Evolutionary conservation across 1,139 yeast species (phyloP), one percentile per base, ranked within the genome.

Genomic region (Candida tunisiensis): DNA sequence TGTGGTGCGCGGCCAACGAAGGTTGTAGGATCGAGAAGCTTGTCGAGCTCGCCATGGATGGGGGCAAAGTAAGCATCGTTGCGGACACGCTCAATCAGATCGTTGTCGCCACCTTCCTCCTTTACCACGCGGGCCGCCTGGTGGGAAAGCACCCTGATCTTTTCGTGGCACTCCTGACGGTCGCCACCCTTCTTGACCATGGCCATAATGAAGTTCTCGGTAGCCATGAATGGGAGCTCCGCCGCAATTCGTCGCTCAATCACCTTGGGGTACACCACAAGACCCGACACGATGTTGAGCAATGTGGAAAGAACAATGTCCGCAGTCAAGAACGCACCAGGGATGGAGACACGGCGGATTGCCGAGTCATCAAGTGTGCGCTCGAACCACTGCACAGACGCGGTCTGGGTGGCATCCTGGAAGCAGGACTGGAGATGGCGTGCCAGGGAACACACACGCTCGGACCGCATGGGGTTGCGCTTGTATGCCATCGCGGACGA

Each of bases 391-490:
- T 91, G 99, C 25, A 91, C 95, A 21, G 94, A 75, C 8, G 96
- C 92, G 30, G 98, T 88, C 57, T 83, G 91, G 42, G 88, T 75
- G 29, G 95, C 92, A 54, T 88, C 96, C 49, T 67, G 82, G 60
- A 77, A 77, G 44, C 83, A 63, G 13, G 93, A 77, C 41, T 93
- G 93, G 55, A 88, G 57, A 55, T 88, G 96, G 63, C 98, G 79
- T 16, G 96, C 72, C 41, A 91, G 67, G 15, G 98, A 88, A 60
- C 99, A 88, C 34, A 88, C 96, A 55, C 99, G 75, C 62, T 88
- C 99, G 51, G 91, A 77, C 63, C 99, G 77, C 99, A 88, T 88
- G 55, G 99, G 99, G 63, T 88, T 88, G 62, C 99, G 79, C 69
- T 88, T 88, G 65, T 88, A 88, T 16, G 99, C 99, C 99, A 88